Base-by-base conservation (phyloP, 208 protist genomes). In the Plasmodiophora brassicae region DNA sequence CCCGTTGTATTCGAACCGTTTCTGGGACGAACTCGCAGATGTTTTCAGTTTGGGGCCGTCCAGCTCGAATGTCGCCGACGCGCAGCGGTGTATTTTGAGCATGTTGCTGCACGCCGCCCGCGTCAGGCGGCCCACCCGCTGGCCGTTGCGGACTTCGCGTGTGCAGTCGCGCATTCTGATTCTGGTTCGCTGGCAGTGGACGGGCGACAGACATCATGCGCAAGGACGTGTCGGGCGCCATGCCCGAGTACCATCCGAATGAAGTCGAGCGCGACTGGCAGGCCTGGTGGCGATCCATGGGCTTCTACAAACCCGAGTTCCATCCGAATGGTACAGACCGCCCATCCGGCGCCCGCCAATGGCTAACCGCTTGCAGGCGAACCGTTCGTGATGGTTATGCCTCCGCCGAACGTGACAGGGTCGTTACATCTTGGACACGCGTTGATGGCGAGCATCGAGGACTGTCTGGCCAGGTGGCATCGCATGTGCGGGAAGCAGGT, bases 321-420 rank as follows among this genome's bases (percentile, higher is more conserved):
- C 65, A 32, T 5, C 65, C 65, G 32, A 32, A 78, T 36, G 65
- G 65, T 78, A 5, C 5, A 44, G 5, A 5, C 41, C 41, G 65
- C 65, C 41, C 5, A 44, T 78, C 41, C 65, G n/a, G 14, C 65
- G 32, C n/a, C 32, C 5, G 10, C 10, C 41, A 14, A 32, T 78
- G 65, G 5, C 41, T 5, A 32, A 78, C 5, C 5, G 65, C 41
- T 14, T 14, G n/a, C 41, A 78, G 65, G 65, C 5, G 65, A 78
- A 38, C 65, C 65, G n/a, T 78, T 36, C n/a, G 65, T 78, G 20
- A 78, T 78, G 87, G 93, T 98, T 35, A 94, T 99, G 43, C 99
- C 99, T 65, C 99, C 99, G 71, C 98, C 99, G 20, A 99, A 99
- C 91, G 98, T 99, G 39, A 99, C 99, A 1, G 99, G 99, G 22